Evolutionary conservation across 805 yeast genomes (phyloP), one percentile per base, ranked within the genome.

Genomic region (Lachancea dasiensis): DNA sequence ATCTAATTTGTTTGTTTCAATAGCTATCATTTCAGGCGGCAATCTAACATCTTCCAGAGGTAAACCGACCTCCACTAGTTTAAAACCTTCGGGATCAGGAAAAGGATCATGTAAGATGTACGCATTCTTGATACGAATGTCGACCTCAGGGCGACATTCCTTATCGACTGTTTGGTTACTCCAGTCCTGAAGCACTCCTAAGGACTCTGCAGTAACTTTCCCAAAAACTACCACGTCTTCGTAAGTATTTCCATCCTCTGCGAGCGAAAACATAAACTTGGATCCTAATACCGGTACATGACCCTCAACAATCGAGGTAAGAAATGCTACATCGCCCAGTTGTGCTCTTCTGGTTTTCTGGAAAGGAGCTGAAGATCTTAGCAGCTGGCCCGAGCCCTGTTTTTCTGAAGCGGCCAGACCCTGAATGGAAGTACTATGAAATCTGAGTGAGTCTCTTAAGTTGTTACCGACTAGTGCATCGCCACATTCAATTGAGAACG

Each of bases 21-120:
- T 13, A 17, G 16, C 5, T n/a, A 18, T n/a, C 14, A 34, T n/a
- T n/a, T 20, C 14, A 13, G 32, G 36, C n/a, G 19, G 55, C 53
- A 70, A 37, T 48, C 66, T 62, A 22, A 46, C 50, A 14, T 50
- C 47, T 1, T 67, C 47, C 1, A 72, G 69, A 20, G 58, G 61
- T 2, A 74, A 69, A 9, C 68, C 59, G 6, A 43, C 20, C 1
- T 51, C 36, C 7, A 66, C 63, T 1, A 31, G 34, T 3, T 4
- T 22, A 3, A 57, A 38, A 1, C 47, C 54, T 7, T 44, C 39
- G 7, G 60, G 54, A 26, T 69, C 70, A 0, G 59, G 61, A 48
- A 68, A 75, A 4, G 83, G 83, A 50, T 78, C 81, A 29, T 73
- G 67, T 6, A 79, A 47, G 3, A 77, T 52, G 47, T 67, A 67